Conservation (phyloP, 2,329 filamentous ascomycete genomes). For the Sclerotinia minor region DNA sequence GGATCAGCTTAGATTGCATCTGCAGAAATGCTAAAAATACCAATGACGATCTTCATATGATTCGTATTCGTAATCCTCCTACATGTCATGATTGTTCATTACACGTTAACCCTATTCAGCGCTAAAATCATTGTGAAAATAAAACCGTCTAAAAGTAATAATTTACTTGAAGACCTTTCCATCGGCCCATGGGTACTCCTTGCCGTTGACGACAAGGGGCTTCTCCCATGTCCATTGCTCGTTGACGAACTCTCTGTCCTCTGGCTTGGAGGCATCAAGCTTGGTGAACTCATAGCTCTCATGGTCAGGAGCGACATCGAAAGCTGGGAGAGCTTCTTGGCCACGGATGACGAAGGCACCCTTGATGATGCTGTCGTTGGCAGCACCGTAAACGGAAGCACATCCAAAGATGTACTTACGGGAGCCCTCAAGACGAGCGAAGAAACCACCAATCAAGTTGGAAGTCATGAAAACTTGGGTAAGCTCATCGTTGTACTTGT, state of each 20-base stretch:
- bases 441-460: slow-evolving; percentile 98
- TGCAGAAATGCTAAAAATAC: slow-evolving; percentile 28
- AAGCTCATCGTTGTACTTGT: slow-evolving; percentile 99
- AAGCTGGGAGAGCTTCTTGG: slow-evolving; percentile 80
- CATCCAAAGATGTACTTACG: slow-evolving; percentile 98
- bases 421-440: slow-evolving; percentile 91
- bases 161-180: slow-evolving; percentile 99
- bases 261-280: slow-evolving; percentile 83
- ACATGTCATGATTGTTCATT: slow-evolving; percentile 26
- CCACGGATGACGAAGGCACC: slow-evolving; percentile 96
- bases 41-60: slow-evolving; percentile 31
- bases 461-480: slow-evolving; percentile 98
- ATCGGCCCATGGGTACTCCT: slow-evolving; percentile 83
- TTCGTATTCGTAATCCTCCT: slow-evolving; percentile 20
- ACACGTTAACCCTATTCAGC: slow-evolving; percentile 26
- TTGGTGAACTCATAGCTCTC: slow-evolving; percentile 97
- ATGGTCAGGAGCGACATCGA: slow-evolving; percentile 95
- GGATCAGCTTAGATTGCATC: slow-evolving; percentile 17
- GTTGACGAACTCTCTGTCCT: slow-evolving; percentile 83
- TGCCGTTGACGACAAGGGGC: slow-evolving; percentile 75
- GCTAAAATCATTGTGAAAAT: slow-evolving; percentile 32
- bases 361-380: slow-evolving; percentile 86
- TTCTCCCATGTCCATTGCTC: slow-evolving; percentile 92
- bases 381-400: slow-evolving; percentile 82
- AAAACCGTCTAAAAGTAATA: slow-evolving; percentile 27